phyloP scores from a whole-genome alignment of 306 rosid genomes.

The Cicer chorassanicum region DNA sequence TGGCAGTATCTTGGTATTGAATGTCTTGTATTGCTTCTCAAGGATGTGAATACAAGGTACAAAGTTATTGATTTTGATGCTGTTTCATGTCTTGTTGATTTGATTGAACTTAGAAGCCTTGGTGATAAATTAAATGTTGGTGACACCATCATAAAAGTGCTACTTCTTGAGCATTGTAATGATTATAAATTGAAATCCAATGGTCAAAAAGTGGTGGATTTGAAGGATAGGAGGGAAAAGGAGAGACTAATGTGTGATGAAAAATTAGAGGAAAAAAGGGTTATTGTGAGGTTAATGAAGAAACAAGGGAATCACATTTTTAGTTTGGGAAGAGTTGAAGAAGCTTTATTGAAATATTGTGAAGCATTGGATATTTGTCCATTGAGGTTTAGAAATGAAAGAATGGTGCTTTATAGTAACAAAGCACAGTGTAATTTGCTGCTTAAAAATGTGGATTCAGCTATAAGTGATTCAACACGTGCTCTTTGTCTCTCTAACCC shows the following conservation, averaged over 20 bases:
- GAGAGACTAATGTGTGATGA: slow-evolving; percentile 50
- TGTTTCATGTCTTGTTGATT: slow-evolving; percentile 56
- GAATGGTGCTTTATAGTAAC: slow-evolving; percentile 66
- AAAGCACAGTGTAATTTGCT: slow-evolving; percentile 64
- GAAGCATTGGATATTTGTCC: slow-evolving; percentile 70
- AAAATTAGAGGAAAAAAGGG: slow-evolving; percentile 52
- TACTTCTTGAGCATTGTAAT: neutral
- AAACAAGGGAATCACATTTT: slow-evolving; percentile 59
- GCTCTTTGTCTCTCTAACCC: slow-evolving; percentile 71
- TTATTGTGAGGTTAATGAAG: slow-evolving; percentile 48
- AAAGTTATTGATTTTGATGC: slow-evolving; percentile 56
- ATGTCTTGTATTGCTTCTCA: slow-evolving; percentile 77
- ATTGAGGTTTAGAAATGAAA: slow-evolving; percentile 56
- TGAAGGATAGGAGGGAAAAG: slow-evolving; percentile 47
- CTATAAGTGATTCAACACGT: slow-evolving; percentile 67
- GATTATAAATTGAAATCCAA: too few relatives aligned
- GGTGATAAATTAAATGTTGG: slow-evolving; percentile 65
- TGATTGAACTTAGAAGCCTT: slow-evolving; percentile 64
- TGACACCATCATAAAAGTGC: slow-evolving; percentile 51
- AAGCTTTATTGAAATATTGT: slow-evolving; percentile 55
- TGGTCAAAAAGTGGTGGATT: neutral
- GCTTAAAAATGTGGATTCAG: slow-evolving; percentile 57
- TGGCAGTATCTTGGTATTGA: slow-evolving; percentile 88
- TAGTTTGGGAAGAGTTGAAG: slow-evolving; percentile 62
- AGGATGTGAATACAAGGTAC: slow-evolving; percentile 68